Percentiles rank a stretch among this genome's conserved stretches.
Evolutionary conservation across 768 basidiomycete species (phyloP).

Genomic region (Lyophyllum semitale): DNA sequence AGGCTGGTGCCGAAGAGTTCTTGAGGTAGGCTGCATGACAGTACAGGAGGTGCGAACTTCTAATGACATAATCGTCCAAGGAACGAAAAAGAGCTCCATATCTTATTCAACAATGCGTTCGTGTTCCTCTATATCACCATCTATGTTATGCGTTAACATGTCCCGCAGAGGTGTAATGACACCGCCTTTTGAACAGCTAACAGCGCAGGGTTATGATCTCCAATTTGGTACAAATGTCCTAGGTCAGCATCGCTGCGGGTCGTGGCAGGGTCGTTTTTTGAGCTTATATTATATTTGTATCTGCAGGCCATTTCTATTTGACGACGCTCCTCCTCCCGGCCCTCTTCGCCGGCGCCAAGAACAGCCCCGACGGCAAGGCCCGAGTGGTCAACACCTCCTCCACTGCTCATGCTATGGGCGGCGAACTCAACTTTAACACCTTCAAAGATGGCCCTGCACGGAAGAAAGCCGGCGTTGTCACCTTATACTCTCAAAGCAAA

Average conservation of each 20-base stretch:
- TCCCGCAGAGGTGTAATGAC: constrained; percentile 46
- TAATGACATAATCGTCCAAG: constrained; percentile 19
- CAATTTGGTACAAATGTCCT: constrained; percentile 61
- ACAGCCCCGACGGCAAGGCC: constrained; percentile 32
- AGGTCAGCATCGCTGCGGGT: constrained; percentile 33
- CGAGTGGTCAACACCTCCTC: constrained; percentile 50
- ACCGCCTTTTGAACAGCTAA: constrained; percentile 43
- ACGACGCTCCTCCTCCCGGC: constrained; percentile 47
- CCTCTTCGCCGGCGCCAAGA: constrained; percentile 36
- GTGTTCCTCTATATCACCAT: constrained; percentile 9
- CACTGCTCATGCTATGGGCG: constrained; percentile 14
- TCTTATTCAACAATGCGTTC: constrained; percentile 52
- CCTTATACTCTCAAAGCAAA: constrained; percentile 36
- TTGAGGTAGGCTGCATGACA: constrained; percentile 23
- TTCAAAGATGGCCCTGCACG: constrained; percentile 43
- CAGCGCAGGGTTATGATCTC: constrained; percentile 56
- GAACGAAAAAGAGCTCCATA: constrained; percentile 45
- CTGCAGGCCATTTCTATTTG: constrained; percentile 45
- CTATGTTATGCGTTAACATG: background rate
- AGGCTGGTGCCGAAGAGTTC: constrained; percentile 43
- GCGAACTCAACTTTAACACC: constrained; percentile 42
- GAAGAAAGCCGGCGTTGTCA: constrained; percentile 10
- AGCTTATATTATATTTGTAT: no score
- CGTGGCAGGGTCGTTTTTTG: no score
- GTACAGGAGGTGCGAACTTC: background rate